A percentile compares a stretch with the other conserved stretches of the same genome.
These are phyloP conservation scores for Claviceps citrina DNA, from an alignment of 2,329 filamentous ascomycete genomes.

Conservation along the genomic window DNA sequence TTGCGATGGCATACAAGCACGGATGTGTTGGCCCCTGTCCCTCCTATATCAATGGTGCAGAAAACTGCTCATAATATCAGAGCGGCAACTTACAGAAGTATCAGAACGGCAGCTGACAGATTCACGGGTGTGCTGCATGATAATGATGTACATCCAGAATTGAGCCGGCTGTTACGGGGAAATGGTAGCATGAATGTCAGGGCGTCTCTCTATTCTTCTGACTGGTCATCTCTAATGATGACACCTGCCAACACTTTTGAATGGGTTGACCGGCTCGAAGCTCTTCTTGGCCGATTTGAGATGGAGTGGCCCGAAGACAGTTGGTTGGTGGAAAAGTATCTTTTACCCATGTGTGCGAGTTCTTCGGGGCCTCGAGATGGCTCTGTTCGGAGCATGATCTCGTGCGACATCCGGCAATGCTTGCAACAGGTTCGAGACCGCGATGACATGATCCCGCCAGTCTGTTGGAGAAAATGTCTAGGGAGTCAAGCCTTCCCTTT, in stretches of 20 bases:
- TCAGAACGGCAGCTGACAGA: slow-evolving; percentile 48
- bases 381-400: slow-evolving; percentile 14
- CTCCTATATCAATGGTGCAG: slow-evolving; percentile 51
- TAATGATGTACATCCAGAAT: slow-evolving; percentile 13
- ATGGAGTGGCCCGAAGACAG: slow-evolving; percentile 45
- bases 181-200: slow-evolving; percentile 30
- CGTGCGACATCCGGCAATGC: slow-evolving; percentile 16
- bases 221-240: slow-evolving; percentile 55
- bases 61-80: slow-evolving; percentile 66
- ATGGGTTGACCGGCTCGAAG: slow-evolving; percentile 47
- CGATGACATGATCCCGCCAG: slow-evolving; percentile 26
- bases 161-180: slow-evolving; percentile 22
- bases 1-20: slow-evolving; percentile 27
- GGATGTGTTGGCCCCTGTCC: slow-evolving; percentile 45
- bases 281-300: slow-evolving; percentile 37
- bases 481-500: slow-evolving; percentile 26
- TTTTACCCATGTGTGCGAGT: slow-evolving; percentile 42
- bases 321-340: slow-evolving; percentile 52
- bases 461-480: slow-evolving; percentile 16
- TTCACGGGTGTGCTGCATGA: no score
- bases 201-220: slow-evolving; percentile 51
- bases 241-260: slow-evolving; percentile 30
- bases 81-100: slow-evolving; percentile 43
- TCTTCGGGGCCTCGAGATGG: slow-evolving; percentile 19
- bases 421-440: slow-evolving; percentile 25